Percentiles rank a stretch among this genome's conserved stretches.
phyloP scores from a whole-genome alignment of 2,329 filamentous ascomycete genomes.

The Thermothelomyces thermophilus region DNA sequence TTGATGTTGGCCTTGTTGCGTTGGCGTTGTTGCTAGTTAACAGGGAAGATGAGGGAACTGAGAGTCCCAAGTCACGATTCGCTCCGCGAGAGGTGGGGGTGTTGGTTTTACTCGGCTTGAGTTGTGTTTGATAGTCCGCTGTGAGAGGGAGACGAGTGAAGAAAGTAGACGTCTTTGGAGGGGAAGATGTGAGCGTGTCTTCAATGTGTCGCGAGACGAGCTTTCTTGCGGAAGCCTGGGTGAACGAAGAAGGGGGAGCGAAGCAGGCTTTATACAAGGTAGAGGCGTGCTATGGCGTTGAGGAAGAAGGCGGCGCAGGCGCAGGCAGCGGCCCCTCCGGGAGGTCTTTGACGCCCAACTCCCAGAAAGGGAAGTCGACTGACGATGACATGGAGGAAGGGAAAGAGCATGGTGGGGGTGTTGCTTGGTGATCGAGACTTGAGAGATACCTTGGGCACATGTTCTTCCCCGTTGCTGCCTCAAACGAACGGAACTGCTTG shows the following conservation, averaged over 20 bases:
- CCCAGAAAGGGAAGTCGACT: slow-evolving; percentile 11
- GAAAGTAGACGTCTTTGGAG: not conserved
- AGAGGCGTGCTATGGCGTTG: not conserved
- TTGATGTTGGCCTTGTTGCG: too few relatives aligned
- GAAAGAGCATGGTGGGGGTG: not conserved
- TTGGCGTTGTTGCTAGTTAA: not conserved
- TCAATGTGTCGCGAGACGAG: not conserved
- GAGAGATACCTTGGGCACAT: slow-evolving; percentile 5
- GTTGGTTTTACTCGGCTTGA: too few relatives aligned
- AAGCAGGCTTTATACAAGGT: slow-evolving; percentile 7
- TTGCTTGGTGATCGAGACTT: slow-evolving; percentile 6
- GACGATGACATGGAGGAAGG: slow-evolving; percentile 11
- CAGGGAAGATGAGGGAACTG: not conserved
- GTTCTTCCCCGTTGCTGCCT: not conserved
- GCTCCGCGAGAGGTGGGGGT: too few relatives aligned
- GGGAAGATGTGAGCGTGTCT: not conserved
- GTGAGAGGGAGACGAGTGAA: too few relatives aligned
- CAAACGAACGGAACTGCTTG: not conserved
- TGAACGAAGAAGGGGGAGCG: slow-evolving; percentile 1
- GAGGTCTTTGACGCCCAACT: slow-evolving; percentile 5
- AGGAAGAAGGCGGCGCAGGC: slow-evolving; percentile 3
- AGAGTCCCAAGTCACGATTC: too few relatives aligned
- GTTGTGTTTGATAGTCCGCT: too few relatives aligned
- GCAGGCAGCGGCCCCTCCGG: not conserved
- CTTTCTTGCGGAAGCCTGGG: slow-evolving; percentile 1